Base-by-base conservation (phyloP, 2,329 filamentous ascomycete species). In the Xylaria sp. region DNA sequence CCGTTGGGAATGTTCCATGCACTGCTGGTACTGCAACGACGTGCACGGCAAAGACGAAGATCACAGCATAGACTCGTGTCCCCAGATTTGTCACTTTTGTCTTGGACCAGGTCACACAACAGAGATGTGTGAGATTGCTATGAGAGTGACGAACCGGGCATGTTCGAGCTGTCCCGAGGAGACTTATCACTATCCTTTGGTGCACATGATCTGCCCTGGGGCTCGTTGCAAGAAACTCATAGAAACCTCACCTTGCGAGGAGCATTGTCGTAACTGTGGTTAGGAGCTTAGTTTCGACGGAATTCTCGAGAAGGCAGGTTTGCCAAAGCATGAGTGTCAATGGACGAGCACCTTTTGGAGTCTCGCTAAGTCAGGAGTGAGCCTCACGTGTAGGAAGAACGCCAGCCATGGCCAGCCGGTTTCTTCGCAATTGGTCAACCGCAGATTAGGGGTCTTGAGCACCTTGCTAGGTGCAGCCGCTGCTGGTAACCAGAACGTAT, bases 261-360 rank as follows among this genome's bases (percentile, higher is more conserved):
- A 57, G 1, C 61, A 63, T 50, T 63, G 61, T 9, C 42, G 2
- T 35, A 23, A 48, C n/a, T 63, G 61, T 29, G 61, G 61, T 16
- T 63, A 35, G 61, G 61, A 57, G 13, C 61, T 63, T 29, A 55
- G 37, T 18, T 63, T 63, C 27, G 61, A 57, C 18, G 27, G 12
- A 32, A 8, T 50, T 21, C 51, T 63, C 3, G 51, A 55, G n/a
- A 25, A 13, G 0, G n/a, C 44, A 13, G 61, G 61, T 1, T 13
- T 63, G 1, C n/a, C 27, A 6, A 47, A 50, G 35, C 61, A 63
- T 29, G n/a, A 9, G 3, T 63, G 61, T 16, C 61, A 63, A 37
- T 63, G 51, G 61, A n/a, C 37, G 40, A 57, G 13, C 10, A 3
- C 18, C 21, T 16, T 57, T 23, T 57, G 53, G 53, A 21, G n/a